phyloP scores from a whole-genome alignment of 768 basidiomycete species.

The Suillus ampliporus region DNA sequence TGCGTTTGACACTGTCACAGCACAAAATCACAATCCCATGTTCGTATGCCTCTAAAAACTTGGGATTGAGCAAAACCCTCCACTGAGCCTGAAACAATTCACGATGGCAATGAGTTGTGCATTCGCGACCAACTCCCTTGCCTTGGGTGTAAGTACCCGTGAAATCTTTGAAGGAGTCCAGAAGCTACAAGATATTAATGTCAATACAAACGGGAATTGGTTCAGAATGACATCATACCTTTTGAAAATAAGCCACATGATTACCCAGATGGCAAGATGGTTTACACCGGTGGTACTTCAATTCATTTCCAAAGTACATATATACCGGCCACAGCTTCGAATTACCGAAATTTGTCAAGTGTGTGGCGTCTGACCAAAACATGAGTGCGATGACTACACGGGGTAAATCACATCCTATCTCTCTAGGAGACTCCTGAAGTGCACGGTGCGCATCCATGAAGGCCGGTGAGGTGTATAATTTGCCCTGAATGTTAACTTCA shows the following conservation, averaged over 20 bases:
- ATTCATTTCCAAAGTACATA: constrained; percentile 26
- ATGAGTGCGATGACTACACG: constrained; percentile 13
- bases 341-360: constrained; percentile 26
- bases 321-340: constrained; percentile 30
- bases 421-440: constrained; percentile 23
- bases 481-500: too few relatives aligned
- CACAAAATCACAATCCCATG: constrained; percentile 24
- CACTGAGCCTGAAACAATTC: constrained; percentile 23
- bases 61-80: constrained; percentile 12
- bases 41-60: constrained; percentile 20
- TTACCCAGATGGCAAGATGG: constrained; percentile 15
- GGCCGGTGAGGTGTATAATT: not conserved
- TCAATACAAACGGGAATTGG: not conserved
- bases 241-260: constrained; percentile 18
- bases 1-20: constrained; percentile 15
- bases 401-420: constrained; percentile 23
- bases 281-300: constrained; percentile 27
- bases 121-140: constrained; percentile 4
- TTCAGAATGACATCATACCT: constrained; percentile 7
- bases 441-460: constrained; percentile 14
- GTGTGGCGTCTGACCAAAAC: constrained; percentile 29
- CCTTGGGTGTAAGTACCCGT: not conserved
- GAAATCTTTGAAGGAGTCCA: constrained; percentile 16
- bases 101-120: constrained; percentile 19
- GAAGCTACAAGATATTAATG: constrained; percentile 14